phyloP scores from a whole-genome alignment of 2,329 filamentous ascomycete species.

The Xylogone sp. region DNA sequence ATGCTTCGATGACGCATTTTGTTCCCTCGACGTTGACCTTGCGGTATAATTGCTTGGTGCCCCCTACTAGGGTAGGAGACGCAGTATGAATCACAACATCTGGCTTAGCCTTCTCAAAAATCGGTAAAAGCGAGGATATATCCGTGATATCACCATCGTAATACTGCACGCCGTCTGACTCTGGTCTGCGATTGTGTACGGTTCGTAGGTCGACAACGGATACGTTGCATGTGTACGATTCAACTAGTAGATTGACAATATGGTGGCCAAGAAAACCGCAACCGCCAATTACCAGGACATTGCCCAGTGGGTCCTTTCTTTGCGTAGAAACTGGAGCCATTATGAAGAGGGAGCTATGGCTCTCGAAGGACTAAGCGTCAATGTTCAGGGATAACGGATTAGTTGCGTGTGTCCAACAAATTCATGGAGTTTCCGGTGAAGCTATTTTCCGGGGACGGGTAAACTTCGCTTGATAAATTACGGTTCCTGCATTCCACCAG shows the following conservation, averaged over 20 bases:
- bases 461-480: neutral
- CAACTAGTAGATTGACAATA: constrained; percentile 70
- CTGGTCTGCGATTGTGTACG: constrained; percentile 59
- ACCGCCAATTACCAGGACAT: constrained; percentile 75
- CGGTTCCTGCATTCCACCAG: too few relatives aligned
- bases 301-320: constrained; percentile 46
- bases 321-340: constrained; percentile 12
- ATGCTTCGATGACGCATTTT: constrained; percentile 69
- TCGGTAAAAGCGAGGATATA: constrained; percentile 50
- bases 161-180: constrained; percentile 58
- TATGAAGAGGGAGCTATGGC: neutral
- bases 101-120: constrained; percentile 66
- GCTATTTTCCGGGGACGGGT: too few relatives aligned
- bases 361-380: neutral
- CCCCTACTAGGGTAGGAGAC: constrained; percentile 55
- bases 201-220: constrained; percentile 72
- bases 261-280: constrained; percentile 84
- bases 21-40: constrained; percentile 90
- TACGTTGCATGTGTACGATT: constrained; percentile 53
- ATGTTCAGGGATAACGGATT: neutral
- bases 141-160: constrained; percentile 77
- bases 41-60: constrained; percentile 61
- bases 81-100: constrained; percentile 91
- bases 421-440: too few relatives aligned
- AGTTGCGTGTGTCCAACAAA: too few relatives aligned